Evolutionary conservation across 2,329 filamentous ascomycete genomes (phyloP).

Genomic region (Talaromyces sp.): DNA sequence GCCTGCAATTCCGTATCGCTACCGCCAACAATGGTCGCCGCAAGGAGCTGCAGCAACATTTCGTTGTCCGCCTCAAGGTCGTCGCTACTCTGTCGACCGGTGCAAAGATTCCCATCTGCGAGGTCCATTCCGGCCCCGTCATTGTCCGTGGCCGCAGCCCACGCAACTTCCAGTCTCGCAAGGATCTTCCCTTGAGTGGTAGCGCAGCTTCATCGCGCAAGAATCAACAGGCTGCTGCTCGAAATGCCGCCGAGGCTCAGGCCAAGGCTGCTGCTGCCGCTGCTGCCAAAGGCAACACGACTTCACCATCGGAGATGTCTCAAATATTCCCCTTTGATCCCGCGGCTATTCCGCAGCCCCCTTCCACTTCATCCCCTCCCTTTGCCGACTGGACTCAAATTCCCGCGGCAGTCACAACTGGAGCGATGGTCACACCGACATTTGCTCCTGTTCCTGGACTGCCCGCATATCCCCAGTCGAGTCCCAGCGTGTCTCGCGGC

Average conservation of each 20-base stretch:
- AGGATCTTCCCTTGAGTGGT: slow-evolving; percentile 82
- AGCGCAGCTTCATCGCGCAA: slow-evolving; percentile 75
- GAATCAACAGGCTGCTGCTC: slow-evolving; percentile 31
- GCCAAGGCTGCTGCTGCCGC: slow-evolving; percentile 36
- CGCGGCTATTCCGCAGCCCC: slow-evolving; percentile 24
- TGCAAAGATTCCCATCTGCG: slow-evolving; percentile 73
- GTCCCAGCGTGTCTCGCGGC: slow-evolving; percentile 40
- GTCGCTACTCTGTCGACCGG: slow-evolving; percentile 78
- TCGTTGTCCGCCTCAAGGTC: slow-evolving; percentile 82
- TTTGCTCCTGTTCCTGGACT: slow-evolving; percentile 17
- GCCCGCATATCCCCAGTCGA: slow-evolving; percentile 47
- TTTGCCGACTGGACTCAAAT: slow-evolving; percentile 34
- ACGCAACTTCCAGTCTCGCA: slow-evolving; percentile 88
- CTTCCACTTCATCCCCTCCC: slow-evolving; percentile 17
- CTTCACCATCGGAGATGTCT: slow-evolving; percentile 21
- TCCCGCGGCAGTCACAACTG: slow-evolving; percentile 18
- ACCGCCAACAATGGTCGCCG: slow-evolving; percentile 93
- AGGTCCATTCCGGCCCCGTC: slow-evolving; percentile 82
- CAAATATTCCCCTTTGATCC: slow-evolving; percentile 17
- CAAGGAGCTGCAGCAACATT: slow-evolving; percentile 95
- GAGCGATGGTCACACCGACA: slow-evolving; percentile 15
- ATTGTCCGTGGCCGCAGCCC: slow-evolving; percentile 91
- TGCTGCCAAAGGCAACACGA: slow-evolving; percentile 24
- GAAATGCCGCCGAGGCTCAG: slow-evolving; percentile 8
- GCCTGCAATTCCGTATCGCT: slow-evolving; percentile 87